Evolutionary conservation across 2,329 filamentous ascomycete species (phyloP).

Genomic region (Apiospora marii): DNA sequence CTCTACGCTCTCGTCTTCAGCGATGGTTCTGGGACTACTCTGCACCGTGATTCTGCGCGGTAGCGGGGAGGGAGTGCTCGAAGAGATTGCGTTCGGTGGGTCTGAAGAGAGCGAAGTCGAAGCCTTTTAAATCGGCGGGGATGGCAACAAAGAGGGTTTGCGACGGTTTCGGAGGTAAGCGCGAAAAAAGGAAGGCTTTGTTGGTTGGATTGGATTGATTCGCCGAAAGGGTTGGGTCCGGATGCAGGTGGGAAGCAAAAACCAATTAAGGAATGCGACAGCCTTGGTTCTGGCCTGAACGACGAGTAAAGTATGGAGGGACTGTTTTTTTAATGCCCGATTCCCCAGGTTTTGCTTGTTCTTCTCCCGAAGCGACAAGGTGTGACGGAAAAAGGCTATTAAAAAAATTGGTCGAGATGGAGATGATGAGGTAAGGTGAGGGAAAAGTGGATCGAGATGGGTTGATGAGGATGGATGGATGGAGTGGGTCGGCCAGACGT

Average conservation of each 20-base stretch:
- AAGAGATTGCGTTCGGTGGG: slow-evolving; percentile 25
- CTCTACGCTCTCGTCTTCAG: slow-evolving; percentile 40
- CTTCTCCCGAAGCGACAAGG: not conserved
- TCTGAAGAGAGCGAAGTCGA: slow-evolving; percentile 28
- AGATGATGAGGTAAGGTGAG: slow-evolving; percentile 7
- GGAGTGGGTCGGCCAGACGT: slow-evolving; percentile 34
- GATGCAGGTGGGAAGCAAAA: slow-evolving; percentile 20
- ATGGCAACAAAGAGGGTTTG: slow-evolving; percentile 4
- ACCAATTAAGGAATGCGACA: slow-evolving; percentile 24
- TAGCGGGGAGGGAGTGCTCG: slow-evolving; percentile 30
- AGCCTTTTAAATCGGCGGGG: slow-evolving; percentile 31
- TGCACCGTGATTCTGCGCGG: slow-evolving; percentile 43
- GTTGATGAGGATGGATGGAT: slow-evolving; percentile 20
- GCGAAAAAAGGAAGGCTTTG: slow-evolving; percentile 12
- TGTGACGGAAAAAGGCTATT: not conserved
- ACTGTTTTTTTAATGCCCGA: slow-evolving; percentile 12
- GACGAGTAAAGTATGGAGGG: not conserved
- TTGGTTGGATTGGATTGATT: not conserved
- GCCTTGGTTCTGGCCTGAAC: slow-evolving; percentile 7
- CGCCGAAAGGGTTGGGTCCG: slow-evolving; percentile 20
- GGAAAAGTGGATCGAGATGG: slow-evolving; percentile 23
- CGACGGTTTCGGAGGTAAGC: slow-evolving; percentile 2
- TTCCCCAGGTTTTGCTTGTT: not conserved
- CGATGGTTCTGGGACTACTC: slow-evolving; percentile 41
- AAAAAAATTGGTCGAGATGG: not conserved